phyloP scores from a whole-genome alignment of 2,329 filamentous ascomycete genomes.

The Elsinoe perseae region DNA sequence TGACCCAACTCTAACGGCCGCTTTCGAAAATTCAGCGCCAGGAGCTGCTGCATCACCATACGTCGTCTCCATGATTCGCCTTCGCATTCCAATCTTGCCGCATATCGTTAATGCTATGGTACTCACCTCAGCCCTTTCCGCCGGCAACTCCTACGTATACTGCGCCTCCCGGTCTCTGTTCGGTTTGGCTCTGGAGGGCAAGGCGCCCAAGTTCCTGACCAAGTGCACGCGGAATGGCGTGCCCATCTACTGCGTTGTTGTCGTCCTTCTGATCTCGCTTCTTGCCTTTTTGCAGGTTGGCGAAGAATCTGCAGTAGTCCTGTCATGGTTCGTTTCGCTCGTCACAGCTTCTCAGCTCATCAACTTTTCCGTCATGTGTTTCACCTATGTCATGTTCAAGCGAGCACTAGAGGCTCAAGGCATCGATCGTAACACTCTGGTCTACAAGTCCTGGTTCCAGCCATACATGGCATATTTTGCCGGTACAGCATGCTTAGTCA shows the following conservation, averaged over 20 bases:
- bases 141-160: constrained; percentile 61
- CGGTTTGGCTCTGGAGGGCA: constrained; percentile 60
- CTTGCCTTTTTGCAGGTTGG: constrained; percentile 68
- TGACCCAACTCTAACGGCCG: constrained; percentile 52
- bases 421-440: constrained; percentile 57
- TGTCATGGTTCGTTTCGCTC: constrained; percentile 65
- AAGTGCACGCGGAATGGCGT: constrained; percentile 58
- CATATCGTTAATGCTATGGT: constrained; percentile 68
- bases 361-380: constrained; percentile 61
- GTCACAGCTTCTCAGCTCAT: constrained; percentile 68
- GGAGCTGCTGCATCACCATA: constrained; percentile 59
- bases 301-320: constrained; percentile 55
- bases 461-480: constrained; percentile 65
- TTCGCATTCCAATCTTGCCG: constrained; percentile 56
- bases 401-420: constrained; percentile 63
- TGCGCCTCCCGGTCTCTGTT: constrained; percentile 62
- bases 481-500: constrained; percentile 55
- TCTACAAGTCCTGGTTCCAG: constrained; percentile 61
- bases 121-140: constrained; percentile 59
- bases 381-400: constrained; percentile 65
- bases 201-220: constrained; percentile 54
- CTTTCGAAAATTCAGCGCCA: constrained; percentile 51
- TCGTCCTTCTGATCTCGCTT: constrained; percentile 60
- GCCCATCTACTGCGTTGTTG: constrained; percentile 62
- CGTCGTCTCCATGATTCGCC: constrained; percentile 60